Percentiles rank a stretch among this genome's conserved stretches.
phyloP scores from a whole-genome alignment of 345 rosid species.

The Xanthoceras sorbifolium region DNA sequence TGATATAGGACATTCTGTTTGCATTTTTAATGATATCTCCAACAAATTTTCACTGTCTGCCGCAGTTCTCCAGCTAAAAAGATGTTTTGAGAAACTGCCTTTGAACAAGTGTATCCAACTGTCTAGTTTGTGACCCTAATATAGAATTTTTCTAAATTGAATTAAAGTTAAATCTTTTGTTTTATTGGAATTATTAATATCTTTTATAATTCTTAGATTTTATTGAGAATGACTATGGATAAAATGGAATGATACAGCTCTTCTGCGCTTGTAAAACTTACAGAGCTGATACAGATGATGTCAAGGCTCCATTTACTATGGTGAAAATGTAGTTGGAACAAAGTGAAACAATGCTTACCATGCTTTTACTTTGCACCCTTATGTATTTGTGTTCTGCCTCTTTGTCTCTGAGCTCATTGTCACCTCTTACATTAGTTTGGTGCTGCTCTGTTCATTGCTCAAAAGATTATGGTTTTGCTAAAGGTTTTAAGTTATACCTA shows the following conservation, averaged over 20 bases:
- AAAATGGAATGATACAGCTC: conserved; percentile 10
- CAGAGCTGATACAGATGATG: conserved; percentile 7
- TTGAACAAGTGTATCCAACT: conserved; percentile 17
- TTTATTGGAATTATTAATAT: background rate
- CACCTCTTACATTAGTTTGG: background rate
- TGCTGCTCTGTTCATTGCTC: background rate
- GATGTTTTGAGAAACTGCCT: conserved; percentile 23
- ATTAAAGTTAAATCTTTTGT: background rate
- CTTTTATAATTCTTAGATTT: conserved; percentile 11
- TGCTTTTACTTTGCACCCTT: background rate
- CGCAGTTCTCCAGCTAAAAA: conserved; percentile 9
- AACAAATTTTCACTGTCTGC: conserved; percentile 18
- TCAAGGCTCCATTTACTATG: conserved; percentile 11
- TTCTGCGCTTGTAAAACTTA: conserved; percentile 14
- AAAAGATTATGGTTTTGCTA: background rate
- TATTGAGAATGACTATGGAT: conserved; percentile 7
- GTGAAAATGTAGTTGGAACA: conserved; percentile 19
- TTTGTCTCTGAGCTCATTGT: background rate
- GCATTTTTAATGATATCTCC: conserved; percentile 10
- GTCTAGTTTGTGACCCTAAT: background rate
- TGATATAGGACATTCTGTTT: background rate
- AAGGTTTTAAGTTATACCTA: background rate
- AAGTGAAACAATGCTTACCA: background rate
- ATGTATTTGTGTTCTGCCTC: background rate
- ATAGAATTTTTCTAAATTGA: conserved; percentile 8